Percentiles rank a stretch among this genome's conserved stretches.
Evolutionary conservation across 208 protist species (phyloP).

Genomic region (Phytomonas serpens): DNA sequence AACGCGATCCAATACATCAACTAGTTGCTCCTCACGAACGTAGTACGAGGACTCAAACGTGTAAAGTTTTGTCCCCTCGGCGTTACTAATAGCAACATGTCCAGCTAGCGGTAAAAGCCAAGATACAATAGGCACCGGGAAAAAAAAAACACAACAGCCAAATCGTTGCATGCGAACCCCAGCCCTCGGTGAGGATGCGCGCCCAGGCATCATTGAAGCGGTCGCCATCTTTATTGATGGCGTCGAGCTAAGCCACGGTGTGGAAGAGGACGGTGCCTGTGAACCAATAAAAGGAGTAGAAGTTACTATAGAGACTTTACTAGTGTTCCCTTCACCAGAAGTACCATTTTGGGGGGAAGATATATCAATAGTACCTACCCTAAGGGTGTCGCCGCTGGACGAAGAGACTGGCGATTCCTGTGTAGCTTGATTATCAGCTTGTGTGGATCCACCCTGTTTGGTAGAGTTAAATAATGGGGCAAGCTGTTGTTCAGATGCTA

Average conservation of each 20-base stretch:
- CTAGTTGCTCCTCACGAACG: conserved; percentile 49
- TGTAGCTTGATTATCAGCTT: neutral
- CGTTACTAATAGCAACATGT: conserved; percentile 75
- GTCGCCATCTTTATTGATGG: neutral
- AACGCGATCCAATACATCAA: conserved; percentile 29
- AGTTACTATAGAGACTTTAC: neutral
- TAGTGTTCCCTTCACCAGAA: neutral
- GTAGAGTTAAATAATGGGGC: neutral
- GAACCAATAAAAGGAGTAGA: neutral
- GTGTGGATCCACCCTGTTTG: neutral
- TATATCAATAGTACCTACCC: neutral
- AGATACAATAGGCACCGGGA: conserved; percentile 64
- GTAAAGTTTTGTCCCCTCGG: conserved; percentile 57
- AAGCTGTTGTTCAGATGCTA: neutral
- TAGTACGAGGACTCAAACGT: conserved; percentile 64
- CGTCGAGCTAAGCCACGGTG: conserved; percentile 2
- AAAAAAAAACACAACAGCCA: conserved; percentile 85
- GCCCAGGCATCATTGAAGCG: neutral
- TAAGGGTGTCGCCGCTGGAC: neutral
- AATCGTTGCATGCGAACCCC: conserved; percentile 28
- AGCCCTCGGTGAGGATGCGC: neutral
- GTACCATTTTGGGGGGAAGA: neutral
- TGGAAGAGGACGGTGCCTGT: neutral
- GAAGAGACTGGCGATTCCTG: neutral
- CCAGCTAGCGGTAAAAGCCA: conserved; percentile 76